phyloP scores from a whole-genome alignment of 2,329 filamentous ascomycete species.

The Aspergillus ibericus region DNA sequence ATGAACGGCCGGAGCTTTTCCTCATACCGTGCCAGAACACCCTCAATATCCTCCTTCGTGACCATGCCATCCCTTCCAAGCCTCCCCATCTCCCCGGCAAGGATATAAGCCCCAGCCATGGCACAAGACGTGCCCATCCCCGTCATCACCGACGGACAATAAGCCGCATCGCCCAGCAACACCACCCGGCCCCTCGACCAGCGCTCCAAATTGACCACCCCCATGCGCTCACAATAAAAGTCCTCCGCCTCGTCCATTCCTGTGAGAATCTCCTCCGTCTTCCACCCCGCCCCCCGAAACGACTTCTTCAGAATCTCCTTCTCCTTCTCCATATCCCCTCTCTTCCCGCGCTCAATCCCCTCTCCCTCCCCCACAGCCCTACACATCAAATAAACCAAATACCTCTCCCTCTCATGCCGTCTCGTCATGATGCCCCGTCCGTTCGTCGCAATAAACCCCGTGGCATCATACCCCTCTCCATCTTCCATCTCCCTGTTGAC shows the following conservation, averaged over 20 bases:
- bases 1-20: slow-evolving; percentile 48
- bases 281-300: slow-evolving; percentile 49
- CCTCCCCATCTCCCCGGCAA: slow-evolving; percentile 52
- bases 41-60: slow-evolving; percentile 33
- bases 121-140: slow-evolving; percentile 38
- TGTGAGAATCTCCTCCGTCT: slow-evolving; percentile 44
- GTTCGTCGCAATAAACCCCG: slow-evolving; percentile 38
- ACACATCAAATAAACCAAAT: slow-evolving; percentile 43
- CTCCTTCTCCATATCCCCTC: slow-evolving; percentile 28
- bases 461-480: slow-evolving; percentile 39
- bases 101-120: slow-evolving; percentile 51
- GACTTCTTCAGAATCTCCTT: slow-evolving; percentile 37
- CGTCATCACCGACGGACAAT: slow-evolving; percentile 31
- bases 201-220: slow-evolving; percentile 45
- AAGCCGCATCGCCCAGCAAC: slow-evolving; percentile 44
- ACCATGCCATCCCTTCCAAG: slow-evolving; percentile 19
- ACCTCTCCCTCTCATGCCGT: slow-evolving; percentile 36
- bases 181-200: slow-evolving; percentile 50
- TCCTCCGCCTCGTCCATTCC: slow-evolving; percentile 43
- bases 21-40: slow-evolving; percentile 42
- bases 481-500: slow-evolving; percentile 29
- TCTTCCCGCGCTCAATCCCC: slow-evolving; percentile 26
- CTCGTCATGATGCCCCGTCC: slow-evolving; percentile 45
- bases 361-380: slow-evolving; percentile 23
- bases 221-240: slow-evolving; percentile 50